These are phyloP conservation scores for Dendrocalamus sinicus DNA, from an alignment of 176 grass and related monocot species.

Conservation along the genomic window DNA sequence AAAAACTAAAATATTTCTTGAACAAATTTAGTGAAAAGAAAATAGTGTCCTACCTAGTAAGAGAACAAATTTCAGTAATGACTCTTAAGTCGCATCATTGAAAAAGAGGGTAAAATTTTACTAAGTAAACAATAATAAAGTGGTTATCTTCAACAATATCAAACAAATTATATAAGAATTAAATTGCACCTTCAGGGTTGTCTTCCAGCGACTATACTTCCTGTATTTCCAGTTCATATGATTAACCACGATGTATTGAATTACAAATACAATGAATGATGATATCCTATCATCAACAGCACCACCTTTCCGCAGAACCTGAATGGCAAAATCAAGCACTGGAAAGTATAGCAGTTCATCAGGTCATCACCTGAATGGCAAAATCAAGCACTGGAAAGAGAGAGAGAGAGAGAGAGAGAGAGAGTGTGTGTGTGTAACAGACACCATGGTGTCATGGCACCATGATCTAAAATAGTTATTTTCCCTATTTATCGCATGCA, in stretches of 20 bases:
- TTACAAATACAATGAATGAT: conserved; percentile 68
- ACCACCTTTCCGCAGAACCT: conserved; percentile 77
- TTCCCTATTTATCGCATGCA: no score
- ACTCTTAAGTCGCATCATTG: neutral
- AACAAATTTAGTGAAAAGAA: conserved; percentile 7
- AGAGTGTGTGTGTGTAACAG: no score
- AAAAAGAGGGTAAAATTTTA: neutral
- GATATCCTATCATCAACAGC: conserved; percentile 64
- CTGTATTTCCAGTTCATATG: conserved; percentile 94
- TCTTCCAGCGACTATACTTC: conserved; percentile 67
- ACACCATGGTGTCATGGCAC: no score
- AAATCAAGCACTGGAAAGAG: no score
- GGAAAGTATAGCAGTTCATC: conserved; percentile 42
- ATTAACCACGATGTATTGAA: conserved; percentile 87
- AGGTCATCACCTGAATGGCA: conserved; percentile 27
- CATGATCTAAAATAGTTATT: no score
- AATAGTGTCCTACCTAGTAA: conserved; percentile 1
- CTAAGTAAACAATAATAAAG: conserved; percentile 1
- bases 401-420: no score
- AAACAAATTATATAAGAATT: conserved; percentile 8
- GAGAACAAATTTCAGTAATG: neutral
- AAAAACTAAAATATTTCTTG: neutral
- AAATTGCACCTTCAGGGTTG: conserved; percentile 69
- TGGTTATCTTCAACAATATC: neutral
- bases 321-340: conserved; percentile 92